These are phyloP conservation scores for Nemania diffusa DNA, from an alignment of 2,329 filamentous ascomycete genomes.

Conservation along the genomic window DNA sequence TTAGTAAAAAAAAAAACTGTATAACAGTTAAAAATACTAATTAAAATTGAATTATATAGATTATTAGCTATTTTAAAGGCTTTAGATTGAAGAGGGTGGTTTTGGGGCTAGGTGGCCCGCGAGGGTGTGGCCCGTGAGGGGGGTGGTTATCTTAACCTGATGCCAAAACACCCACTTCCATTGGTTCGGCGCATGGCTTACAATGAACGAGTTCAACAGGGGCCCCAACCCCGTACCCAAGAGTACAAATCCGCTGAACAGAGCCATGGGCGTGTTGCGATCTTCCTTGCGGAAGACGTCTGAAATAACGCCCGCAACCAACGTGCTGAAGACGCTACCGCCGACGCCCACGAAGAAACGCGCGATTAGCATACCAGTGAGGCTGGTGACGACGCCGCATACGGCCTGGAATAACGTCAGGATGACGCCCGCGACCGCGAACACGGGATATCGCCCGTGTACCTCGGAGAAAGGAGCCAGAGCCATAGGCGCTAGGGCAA, in stretches of 20 bases:
- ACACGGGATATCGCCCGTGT: conserved; percentile 7
- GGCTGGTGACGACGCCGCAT: neutral
- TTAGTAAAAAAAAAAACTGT: too few species aligned
- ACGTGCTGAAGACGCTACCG: conserved; percentile 17
- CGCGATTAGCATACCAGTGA: conserved; percentile 11
- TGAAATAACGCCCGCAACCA: conserved; percentile 16
- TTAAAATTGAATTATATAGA: too few species aligned
- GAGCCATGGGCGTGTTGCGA: conserved; percentile 20
- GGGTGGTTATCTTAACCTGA: too few species aligned
- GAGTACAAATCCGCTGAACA: conserved; percentile 5
- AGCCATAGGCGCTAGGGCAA: conserved; percentile 20
- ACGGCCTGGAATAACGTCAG: conserved; percentile 6
- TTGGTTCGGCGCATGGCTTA: neutral
- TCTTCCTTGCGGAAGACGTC: conserved; percentile 13
- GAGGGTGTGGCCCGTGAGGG: too few species aligned
- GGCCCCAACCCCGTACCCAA: conserved; percentile 14
- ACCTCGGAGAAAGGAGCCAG: conserved; percentile 19
- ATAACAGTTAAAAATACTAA: too few species aligned
- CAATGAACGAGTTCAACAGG: conserved; percentile 10
- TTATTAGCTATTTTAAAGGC: too few species aligned
- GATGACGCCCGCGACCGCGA: conserved; percentile 11
- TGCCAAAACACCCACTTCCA: conserved; percentile 23
- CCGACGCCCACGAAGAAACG: conserved; percentile 10
- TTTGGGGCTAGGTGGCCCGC: too few species aligned
- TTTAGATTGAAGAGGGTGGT: too few species aligned